A percentile compares a stretch with the other conserved stretches of the same genome.
phyloP scores from a whole-genome alignment of 2,329 filamentous ascomycete species.

The Beauveria caledonica region DNA sequence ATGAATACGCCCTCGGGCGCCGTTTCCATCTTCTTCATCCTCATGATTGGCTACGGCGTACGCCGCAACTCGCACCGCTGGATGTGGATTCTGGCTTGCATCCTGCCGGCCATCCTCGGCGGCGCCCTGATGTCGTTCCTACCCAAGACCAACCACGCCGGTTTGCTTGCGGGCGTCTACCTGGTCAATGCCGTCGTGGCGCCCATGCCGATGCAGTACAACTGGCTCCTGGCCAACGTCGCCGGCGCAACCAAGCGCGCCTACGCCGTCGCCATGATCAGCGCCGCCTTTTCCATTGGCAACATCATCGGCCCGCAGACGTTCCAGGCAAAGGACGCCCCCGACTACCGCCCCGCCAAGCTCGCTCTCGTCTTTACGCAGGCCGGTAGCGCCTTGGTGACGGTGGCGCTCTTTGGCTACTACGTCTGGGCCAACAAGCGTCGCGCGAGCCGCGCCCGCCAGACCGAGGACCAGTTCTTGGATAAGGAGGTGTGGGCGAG shows the following conservation, averaged over 20 bases:
- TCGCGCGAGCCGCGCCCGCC: conserved; percentile 21
- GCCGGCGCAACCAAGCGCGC: conserved; percentile 16
- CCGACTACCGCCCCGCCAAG: conserved; percentile 28
- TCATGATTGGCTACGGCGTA: conserved; percentile 31
- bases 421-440: conserved; percentile 42
- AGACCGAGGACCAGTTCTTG: conserved; percentile 34
- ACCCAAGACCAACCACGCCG: conserved; percentile 34
- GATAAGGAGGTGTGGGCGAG: conserved; percentile 36
- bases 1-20: conserved; percentile 11
- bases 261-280: conserved; percentile 7
- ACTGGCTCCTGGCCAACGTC: conserved; percentile 41
- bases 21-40: conserved; percentile 11
- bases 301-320: conserved; percentile 31
- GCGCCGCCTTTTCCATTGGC: conserved; percentile 24
- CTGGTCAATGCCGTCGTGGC: conserved; percentile 42
- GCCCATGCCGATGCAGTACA: conserved; percentile 32
- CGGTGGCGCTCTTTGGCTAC: conserved; percentile 30
- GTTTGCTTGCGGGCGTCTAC: conserved; percentile 41
- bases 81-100: conserved; percentile 31
- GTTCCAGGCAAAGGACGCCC: conserved; percentile 26
- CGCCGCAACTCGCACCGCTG: conserved; percentile 29
- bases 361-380: conserved; percentile 16
- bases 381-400: not conserved
- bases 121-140: conserved; percentile 48
- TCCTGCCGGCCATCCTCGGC: conserved; percentile 41